Base-by-base conservation (phyloP, 768 basidiomycete species). In the Mycena olivaceomarginata region DNA sequence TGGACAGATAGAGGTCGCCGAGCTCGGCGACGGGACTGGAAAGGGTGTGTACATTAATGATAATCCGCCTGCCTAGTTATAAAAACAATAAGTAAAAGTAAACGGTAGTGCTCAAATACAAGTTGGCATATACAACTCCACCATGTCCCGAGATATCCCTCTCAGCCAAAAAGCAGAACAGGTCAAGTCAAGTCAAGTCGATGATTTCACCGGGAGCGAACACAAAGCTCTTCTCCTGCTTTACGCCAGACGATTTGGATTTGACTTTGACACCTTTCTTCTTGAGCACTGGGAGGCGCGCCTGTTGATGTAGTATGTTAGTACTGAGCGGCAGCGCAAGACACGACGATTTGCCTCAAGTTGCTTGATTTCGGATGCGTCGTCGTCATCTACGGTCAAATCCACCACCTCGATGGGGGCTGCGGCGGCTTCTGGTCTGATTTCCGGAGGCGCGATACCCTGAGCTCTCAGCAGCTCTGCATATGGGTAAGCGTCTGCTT, bases 391-490 rank as follows among this genome's bases (percentile, higher is more conserved):
- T 37, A 59, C 2, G 15, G 67, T 69, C n/a, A 75, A 40, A 64
- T 69, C 74, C 41, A 66, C 10, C 8, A 65, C 57, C 16, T 67
- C 64, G 37, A 37, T 8, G 1, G 64, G 39, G 12, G 65, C 43
- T 39, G 37, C 48, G 5, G 71, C 40, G n/a, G 46, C 20, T 6
- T 41, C 10, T 11, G 20, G 10, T 20, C 40, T 46, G 20, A 41
- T 37, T 41, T 5, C 31, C 0, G 67, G 74, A 16, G 75, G 75
- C 31, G 63, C 75, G 20, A 76, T 70, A 10, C 69, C 75, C 48
- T 76, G 31, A 16, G 75, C 75, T 6, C 69, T 39, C 9, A 75
- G 64, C 10, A 76, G 16, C 22, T 76, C 75, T 76, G 25, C 0
- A 37, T 64, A 16, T 7, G 53, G n/a, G 41, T 67, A 57, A 48